These are phyloP conservation scores for Mycena citricolor DNA, from an alignment of 1,284 basidiomycete genomes.

Conservation along the genomic window DNA sequence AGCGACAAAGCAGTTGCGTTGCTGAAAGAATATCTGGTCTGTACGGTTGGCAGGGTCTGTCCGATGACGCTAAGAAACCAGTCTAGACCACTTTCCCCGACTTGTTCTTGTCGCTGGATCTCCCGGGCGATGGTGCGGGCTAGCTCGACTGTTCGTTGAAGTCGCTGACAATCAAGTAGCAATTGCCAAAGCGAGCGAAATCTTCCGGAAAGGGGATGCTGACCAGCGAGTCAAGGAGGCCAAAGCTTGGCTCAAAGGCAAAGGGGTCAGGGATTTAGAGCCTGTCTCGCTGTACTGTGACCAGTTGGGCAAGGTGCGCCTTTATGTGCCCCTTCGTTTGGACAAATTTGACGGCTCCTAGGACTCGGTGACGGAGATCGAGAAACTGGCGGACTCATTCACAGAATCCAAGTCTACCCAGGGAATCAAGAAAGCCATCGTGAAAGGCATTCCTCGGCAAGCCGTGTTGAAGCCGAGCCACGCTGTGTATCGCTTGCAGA, in stretches of 20 bases:
- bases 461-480: constrained; percentile 94
- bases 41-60: constrained; percentile 12
- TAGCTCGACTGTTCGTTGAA: neutral
- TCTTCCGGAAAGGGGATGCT: constrained; percentile 67
- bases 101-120: constrained; percentile 71
- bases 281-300: constrained; percentile 92
- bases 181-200: constrained; percentile 71
- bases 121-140: constrained; percentile 60
- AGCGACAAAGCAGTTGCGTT: constrained; percentile 85
- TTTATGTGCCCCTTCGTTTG: neutral
- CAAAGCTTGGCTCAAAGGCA: constrained; percentile 83
- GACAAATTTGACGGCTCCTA: constrained; percentile 30
- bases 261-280: constrained; percentile 89
- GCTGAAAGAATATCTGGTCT: constrained; percentile 80
- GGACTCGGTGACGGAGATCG: constrained; percentile 79
- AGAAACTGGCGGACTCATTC: constrained; percentile 70
- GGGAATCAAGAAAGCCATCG: constrained; percentile 83
- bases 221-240: constrained; percentile 77
- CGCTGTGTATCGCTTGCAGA: constrained; percentile 86
- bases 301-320: constrained; percentile 79
- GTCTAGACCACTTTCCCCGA: constrained; percentile 73
- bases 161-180: constrained; percentile 41
- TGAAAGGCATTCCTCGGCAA: constrained; percentile 92
- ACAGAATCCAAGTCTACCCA: constrained; percentile 57
- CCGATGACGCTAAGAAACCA: constrained; percentile 7